These are phyloP conservation scores for Colletotrichum lindemuthianum DNA, from an alignment of 2,329 filamentous ascomycete species.

Conservation along the genomic window DNA sequence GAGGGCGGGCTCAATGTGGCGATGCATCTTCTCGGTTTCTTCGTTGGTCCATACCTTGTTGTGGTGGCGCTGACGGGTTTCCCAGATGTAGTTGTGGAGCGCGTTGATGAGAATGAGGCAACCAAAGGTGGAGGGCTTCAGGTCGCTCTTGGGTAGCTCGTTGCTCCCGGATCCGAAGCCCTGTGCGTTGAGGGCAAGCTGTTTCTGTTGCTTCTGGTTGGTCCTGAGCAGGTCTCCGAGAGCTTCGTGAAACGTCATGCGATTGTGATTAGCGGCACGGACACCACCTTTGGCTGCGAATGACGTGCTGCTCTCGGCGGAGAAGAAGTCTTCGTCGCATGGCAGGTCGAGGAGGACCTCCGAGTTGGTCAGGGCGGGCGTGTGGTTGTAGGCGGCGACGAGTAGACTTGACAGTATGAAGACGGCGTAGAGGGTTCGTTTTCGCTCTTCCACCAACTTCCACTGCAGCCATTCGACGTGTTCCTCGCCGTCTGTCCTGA, in stretches of 20 bases:
- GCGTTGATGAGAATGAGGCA: constrained; percentile 93
- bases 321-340: constrained; percentile 92
- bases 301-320: constrained; percentile 81
- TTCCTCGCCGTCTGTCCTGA: constrained; percentile 62
- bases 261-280: constrained; percentile 73
- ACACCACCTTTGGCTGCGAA: constrained; percentile 84
- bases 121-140: constrained; percentile 89
- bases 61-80: constrained; percentile 89
- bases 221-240: constrained; percentile 83
- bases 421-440: constrained; percentile 90
- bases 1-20: constrained; percentile 91
- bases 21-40: constrained; percentile 95
- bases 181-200: constrained; percentile 57
- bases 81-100: constrained; percentile 98
- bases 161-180: constrained; percentile 60
- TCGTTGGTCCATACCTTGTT: constrained; percentile 90
- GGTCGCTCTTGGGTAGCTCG: constrained; percentile 62
- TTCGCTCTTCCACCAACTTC: constrained; percentile 90
- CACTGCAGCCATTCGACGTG: constrained; percentile 87
- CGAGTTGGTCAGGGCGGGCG: constrained; percentile 90
- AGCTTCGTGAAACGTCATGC: constrained; percentile 82
- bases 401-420: constrained; percentile 92
- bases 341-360: constrained; percentile 91
- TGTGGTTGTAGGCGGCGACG: constrained; percentile 92
- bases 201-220: constrained; percentile 72